These are phyloP conservation scores for Hanseniaspora occidentalis DNA, from an alignment of 805 yeast genomes.

Conservation along the genomic window DNA sequence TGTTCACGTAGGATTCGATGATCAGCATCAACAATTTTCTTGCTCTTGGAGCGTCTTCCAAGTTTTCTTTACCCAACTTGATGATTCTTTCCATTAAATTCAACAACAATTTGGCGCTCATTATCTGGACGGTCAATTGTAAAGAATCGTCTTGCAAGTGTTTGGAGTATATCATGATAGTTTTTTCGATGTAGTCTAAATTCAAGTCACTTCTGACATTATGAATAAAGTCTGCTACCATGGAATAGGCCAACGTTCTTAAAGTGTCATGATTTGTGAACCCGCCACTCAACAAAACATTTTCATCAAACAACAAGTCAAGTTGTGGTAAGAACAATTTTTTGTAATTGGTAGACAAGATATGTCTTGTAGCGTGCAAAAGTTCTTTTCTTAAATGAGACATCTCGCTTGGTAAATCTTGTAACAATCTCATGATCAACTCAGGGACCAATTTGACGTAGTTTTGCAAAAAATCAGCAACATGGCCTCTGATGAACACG, in stretches of 20 bases:
- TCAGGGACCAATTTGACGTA: constrained; percentile 68
- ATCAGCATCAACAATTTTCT: constrained; percentile 70
- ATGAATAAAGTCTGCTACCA: constrained; percentile 92
- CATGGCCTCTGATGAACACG: constrained; percentile 74
- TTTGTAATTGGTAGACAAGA: constrained; percentile 82
- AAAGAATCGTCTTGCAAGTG: constrained; percentile 70
- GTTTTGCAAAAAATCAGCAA: constrained; percentile 45
- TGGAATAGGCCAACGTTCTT: constrained; percentile 86
- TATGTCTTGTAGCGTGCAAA: constrained; percentile 87
- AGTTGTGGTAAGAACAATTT: constrained; percentile 73
- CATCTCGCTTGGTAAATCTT: constrained; percentile 91
- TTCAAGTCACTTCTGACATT: constrained; percentile 77
- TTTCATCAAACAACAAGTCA: constrained; percentile 74
- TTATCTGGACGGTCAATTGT: constrained; percentile 83
- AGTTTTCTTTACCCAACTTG: constrained; percentile 49
- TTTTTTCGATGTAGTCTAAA: constrained; percentile 73
- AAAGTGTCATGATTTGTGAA: constrained; percentile 82
- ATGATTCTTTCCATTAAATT: constrained; percentile 82
- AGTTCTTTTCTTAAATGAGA: constrained; percentile 87
- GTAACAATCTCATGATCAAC: constrained; percentile 68
- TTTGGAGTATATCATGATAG: constrained; percentile 70
- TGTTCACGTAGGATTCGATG: constrained; percentile 74
- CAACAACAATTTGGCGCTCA: constrained; percentile 84
- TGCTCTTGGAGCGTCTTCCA: constrained; percentile 53
- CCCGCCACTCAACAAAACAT: constrained; percentile 83